Evolutionary conservation across 306 rosid genomes (phyloP).

Genomic region (Ormosia semicastrata): DNA sequence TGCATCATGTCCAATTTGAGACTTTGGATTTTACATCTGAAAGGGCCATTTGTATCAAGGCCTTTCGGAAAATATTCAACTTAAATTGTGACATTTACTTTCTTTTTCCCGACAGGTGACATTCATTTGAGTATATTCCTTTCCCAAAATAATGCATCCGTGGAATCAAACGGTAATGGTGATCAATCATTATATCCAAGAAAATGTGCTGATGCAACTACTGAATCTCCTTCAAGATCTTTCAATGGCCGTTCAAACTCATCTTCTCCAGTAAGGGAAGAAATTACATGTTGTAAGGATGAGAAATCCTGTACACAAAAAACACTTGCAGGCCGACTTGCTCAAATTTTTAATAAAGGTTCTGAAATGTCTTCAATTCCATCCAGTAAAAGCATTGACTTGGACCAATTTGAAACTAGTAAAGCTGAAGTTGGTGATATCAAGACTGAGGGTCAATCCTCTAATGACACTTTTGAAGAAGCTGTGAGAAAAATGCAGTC

Average conservation of each 20-base stretch:
- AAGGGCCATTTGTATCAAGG: slow-evolving; percentile 20
- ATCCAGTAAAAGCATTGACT: slow-evolving; percentile 45
- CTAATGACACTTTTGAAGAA: slow-evolving; percentile 66
- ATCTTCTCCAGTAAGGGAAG: slow-evolving; percentile 70
- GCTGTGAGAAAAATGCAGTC: slow-evolving; percentile 50
- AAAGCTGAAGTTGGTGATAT: slow-evolving; percentile 43
- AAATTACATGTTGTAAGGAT: slow-evolving; percentile 51
- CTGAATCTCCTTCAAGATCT: slow-evolving; percentile 24
- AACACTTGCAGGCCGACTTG: slow-evolving; percentile 66
- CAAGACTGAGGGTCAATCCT: slow-evolving; percentile 57
- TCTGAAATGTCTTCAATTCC: slow-evolving; percentile 41
- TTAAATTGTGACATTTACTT: slow-evolving; percentile 15
- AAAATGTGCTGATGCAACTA: slow-evolving; percentile 21
- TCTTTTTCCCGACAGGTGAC: slow-evolving; percentile 55
- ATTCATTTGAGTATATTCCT: slow-evolving; percentile 60
- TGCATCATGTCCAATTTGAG: slow-evolving; percentile 8
- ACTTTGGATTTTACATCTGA: slow-evolving; percentile 11
- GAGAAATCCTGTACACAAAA: slow-evolving; percentile 55
- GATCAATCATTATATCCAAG: slow-evolving; percentile 22
- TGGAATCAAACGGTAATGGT: slow-evolving; percentile 32
- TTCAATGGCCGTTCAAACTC: slow-evolving; percentile 26
- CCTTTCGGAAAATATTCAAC: slow-evolving; percentile 11
- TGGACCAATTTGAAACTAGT: slow-evolving; percentile 49
- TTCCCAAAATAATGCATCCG: slow-evolving; percentile 34
- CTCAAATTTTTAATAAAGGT: slow-evolving; percentile 69